A percentile compares a stretch with the other conserved stretches of the same genome.
These are phyloP conservation scores for Conoideocrella luteorostrata DNA, from an alignment of 2,329 filamentous ascomycete species.

Conservation along the genomic window DNA sequence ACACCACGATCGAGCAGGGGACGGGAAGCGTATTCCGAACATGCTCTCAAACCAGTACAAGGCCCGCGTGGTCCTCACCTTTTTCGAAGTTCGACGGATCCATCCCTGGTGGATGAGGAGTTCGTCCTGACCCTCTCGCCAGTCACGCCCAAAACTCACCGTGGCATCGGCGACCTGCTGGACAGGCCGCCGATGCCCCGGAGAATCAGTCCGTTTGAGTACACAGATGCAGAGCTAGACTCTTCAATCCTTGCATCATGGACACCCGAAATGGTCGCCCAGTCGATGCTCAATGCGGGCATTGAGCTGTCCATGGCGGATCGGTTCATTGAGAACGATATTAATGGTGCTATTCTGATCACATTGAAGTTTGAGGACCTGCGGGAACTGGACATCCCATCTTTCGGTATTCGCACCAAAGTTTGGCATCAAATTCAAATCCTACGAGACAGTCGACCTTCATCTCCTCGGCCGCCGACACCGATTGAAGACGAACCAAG, in stretches of 20 bases:
- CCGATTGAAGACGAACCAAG: conserved; percentile 56
- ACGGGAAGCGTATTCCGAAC: conserved; percentile 54
- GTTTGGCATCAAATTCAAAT: conserved; percentile 74
- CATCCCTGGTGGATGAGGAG: conserved; percentile 34
- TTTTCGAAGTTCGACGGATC: conserved; percentile 64
- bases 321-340: conserved; percentile 86
- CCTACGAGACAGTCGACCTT: conserved; percentile 51
- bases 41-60: conserved; percentile 60
- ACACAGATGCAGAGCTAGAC: conserved; percentile 51
- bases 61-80: conserved; percentile 83
- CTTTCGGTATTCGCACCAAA: conserved; percentile 73
- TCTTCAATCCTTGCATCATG: conserved; percentile 55
- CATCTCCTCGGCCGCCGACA: conserved; percentile 48
- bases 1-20: conserved; percentile 66
- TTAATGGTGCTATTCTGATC: conserved; percentile 78
- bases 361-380: conserved; percentile 89
- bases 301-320: conserved; percentile 73
- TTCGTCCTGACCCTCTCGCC: conserved; percentile 64
- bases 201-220: conserved; percentile 49
- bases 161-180: conserved; percentile 22
- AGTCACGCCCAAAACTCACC: conserved; percentile 58
- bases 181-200: conserved; percentile 18
- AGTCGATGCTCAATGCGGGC: conserved; percentile 80
- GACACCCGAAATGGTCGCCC: conserved; percentile 70
- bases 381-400: conserved; percentile 72